Base-by-base conservation (phyloP, 108 stramenopile genomes). In the Fistulifera pelliculosa region DNA sequence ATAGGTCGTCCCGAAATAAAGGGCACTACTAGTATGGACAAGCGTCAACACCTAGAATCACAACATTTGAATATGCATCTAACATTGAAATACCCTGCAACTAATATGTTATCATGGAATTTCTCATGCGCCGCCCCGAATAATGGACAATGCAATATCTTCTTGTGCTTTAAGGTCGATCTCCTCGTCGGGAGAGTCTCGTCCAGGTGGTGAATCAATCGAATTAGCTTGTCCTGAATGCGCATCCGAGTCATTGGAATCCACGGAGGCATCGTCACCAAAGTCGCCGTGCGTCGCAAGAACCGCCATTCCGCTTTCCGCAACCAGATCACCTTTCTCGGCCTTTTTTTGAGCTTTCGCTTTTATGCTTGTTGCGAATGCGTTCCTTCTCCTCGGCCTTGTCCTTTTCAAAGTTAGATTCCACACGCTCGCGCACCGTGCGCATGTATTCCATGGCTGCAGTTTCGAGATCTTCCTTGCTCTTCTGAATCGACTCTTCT, bases 311-410 rank as follows among this genome's bases (percentile, higher is more conserved):
- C 23, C 64, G 17, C 62, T 65, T 17, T 64, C 67, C 25, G 51
- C 53, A 42, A 42, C 62, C 0, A 62, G 47, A 12, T 73, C 66
- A 1, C 44, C 62, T 24, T 39, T 54, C 28, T 57, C 79, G 11
- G 47, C 64, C 64, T 85, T 88, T 14, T 83, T 61, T 82, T 49
- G 40, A 78, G 23, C 15, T 70, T 68, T 47, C 66, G 69, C 71
- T 87, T 86, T 69, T 76, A 56, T 93, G 86, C 60, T 87, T 86
- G 19, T 82, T 78, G 38, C 81, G 81, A 25, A 87, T 74, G 23
- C 85, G 70, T 47, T 87, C 81, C 66, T 83, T 72, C 58, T 81
- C 83, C 50, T 93, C 85, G 41, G 61, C 54, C 41, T 73, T 69
- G 68, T 93, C 92, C 58, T 72, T 57, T 17, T 85, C 79, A 52